Conservation (phyloP, 2,329 filamentous ascomycete species). For the Blastomyces emzantsi region DNA sequence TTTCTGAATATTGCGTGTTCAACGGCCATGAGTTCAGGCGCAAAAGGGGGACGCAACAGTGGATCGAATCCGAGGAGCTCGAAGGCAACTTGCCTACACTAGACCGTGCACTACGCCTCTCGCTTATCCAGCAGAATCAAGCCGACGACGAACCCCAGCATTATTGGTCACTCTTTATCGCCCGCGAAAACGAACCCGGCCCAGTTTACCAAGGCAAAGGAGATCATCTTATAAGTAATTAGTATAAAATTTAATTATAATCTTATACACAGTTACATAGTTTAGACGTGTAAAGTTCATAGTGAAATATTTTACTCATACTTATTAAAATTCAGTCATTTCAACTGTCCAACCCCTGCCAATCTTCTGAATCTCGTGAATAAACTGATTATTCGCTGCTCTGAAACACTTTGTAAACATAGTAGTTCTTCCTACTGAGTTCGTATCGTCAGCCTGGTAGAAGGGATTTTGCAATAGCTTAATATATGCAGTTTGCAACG, state of each 20-base stretch:
- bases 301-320: too few species aligned
- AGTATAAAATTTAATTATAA: too few species aligned
- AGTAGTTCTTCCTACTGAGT: constrained; percentile 44
- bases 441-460: constrained; percentile 77
- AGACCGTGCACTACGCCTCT: constrained; percentile 15
- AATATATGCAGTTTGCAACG: constrained; percentile 89
- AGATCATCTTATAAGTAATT: too few species aligned
- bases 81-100: not conserved
- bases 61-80: constrained; percentile 14
- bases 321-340: too few species aligned
- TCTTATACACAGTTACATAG: too few species aligned
- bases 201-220: constrained; percentile 22
- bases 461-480: constrained; percentile 87
- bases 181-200: constrained; percentile 20
- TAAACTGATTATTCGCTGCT: constrained; percentile 75
- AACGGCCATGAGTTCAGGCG: constrained; percentile 17
- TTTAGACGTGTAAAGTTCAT: too few species aligned
- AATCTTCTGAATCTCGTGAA: constrained; percentile 73
- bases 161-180: constrained; percentile 21
- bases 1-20: constrained; percentile 18
- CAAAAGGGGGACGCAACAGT: constrained; percentile 16
- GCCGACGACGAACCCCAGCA: constrained; percentile 18
- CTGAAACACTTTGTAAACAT: constrained; percentile 45
- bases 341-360: constrained; percentile 70
- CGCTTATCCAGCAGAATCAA: constrained; percentile 19